A percentile compares a stretch with the other conserved stretches of the same genome.
Evolutionary conservation across 176 grass and related monocot species (phyloP).

Genomic region (Musa acuminata): DNA sequence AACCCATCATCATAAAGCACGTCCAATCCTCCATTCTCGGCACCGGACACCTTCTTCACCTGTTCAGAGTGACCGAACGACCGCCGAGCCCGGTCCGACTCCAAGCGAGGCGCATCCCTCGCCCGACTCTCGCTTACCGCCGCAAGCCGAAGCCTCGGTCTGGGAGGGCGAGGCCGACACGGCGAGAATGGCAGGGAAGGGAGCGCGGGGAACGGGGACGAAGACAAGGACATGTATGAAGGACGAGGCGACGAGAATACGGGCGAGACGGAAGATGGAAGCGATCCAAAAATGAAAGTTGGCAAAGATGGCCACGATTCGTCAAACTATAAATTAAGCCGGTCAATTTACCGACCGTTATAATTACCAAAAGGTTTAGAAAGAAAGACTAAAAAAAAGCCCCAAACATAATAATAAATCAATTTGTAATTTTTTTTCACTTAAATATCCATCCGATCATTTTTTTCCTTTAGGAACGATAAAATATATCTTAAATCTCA

Average conservation of each 20-base stretch:
- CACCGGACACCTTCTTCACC: background rate
- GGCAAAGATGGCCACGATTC: too few relatives aligned
- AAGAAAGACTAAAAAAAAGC: background rate
- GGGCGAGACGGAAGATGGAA: background rate
- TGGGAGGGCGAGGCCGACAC: background rate
- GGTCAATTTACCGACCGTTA: too few relatives aligned
- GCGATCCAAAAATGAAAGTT: background rate
- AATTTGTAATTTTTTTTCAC: too few relatives aligned
- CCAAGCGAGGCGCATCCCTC: conserved; percentile 1
- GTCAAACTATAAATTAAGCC: too few relatives aligned
- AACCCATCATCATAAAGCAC: conserved; percentile 79
- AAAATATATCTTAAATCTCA: too few relatives aligned
- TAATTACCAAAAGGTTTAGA: too few relatives aligned
- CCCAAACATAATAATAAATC: too few relatives aligned
- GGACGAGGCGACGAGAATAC: background rate
- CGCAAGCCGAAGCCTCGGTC: background rate
- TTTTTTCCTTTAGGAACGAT: too few relatives aligned
- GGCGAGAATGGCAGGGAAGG: background rate
- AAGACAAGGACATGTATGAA: conserved; percentile 25
- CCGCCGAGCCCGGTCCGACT: background rate
- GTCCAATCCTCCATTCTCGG: conserved; percentile 17
- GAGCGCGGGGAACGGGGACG: conserved; percentile 9
- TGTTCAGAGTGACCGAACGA: background rate
- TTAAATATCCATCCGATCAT: too few relatives aligned
- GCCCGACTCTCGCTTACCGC: conserved; percentile 14